Conservation (phyloP, 2,329 filamentous ascomycete species). For the Calonectria ilicicola region DNA sequence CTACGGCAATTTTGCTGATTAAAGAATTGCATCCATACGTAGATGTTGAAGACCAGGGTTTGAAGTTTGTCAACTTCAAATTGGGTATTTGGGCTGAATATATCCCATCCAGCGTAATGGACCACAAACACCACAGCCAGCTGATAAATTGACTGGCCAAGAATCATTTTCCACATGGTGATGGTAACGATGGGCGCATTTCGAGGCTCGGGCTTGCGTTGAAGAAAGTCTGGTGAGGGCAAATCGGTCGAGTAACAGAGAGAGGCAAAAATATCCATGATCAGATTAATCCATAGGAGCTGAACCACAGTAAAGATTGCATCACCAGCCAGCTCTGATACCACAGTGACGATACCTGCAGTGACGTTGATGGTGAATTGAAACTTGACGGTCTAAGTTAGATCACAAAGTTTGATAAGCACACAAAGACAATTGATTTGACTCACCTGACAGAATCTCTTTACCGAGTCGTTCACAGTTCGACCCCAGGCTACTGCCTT, state of each 20-base stretch:
- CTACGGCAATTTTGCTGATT: slow-evolving; percentile 85
- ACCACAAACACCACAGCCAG: slow-evolving; percentile 69
- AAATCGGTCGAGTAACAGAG: slow-evolving; percentile 74
- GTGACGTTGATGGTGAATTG: slow-evolving; percentile 80
- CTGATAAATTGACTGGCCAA: slow-evolving; percentile 71
- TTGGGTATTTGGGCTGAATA: slow-evolving; percentile 64
- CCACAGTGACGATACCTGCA: slow-evolving; percentile 73
- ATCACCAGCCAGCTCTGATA: slow-evolving; percentile 69
- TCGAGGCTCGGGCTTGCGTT: slow-evolving; percentile 68
- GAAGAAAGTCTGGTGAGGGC: slow-evolving; percentile 67
- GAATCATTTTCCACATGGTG: slow-evolving; percentile 75
- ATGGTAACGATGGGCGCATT: slow-evolving; percentile 78
- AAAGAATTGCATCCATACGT: slow-evolving; percentile 93
- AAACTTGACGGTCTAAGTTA: slow-evolving; percentile 54
- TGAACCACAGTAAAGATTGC: slow-evolving; percentile 76
- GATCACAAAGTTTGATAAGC: not conserved
- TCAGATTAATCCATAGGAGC: slow-evolving; percentile 76
- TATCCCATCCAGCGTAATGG: slow-evolving; percentile 69
- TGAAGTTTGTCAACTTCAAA: slow-evolving; percentile 54
- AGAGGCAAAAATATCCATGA: slow-evolving; percentile 77
- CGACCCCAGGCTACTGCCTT: slow-evolving; percentile 77
- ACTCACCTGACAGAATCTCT: slow-evolving; percentile 72
- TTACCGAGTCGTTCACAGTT: slow-evolving; percentile 75
- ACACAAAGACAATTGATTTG: fast-evolving
- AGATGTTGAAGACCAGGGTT: slow-evolving; percentile 86